phyloP scores from a whole-genome alignment of 192 early-diverging fungal species.

The Thoreauomyces humboldtii region DNA sequence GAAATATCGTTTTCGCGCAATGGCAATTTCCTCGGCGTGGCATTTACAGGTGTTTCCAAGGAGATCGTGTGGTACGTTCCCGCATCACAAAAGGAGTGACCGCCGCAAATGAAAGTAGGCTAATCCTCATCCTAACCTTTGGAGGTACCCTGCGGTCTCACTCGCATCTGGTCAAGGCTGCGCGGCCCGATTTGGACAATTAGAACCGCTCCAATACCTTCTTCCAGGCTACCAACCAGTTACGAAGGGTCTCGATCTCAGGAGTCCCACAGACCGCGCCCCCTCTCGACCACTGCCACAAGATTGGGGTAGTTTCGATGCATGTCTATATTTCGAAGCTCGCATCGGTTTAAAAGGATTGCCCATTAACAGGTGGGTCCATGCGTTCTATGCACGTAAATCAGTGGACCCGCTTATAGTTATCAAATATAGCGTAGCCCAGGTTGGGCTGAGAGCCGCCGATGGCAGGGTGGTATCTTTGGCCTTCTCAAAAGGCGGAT shows the following conservation, averaged over 20 bases:
- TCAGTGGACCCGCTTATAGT: too few relatives aligned
- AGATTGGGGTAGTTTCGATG: neutral
- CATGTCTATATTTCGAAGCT: too few relatives aligned
- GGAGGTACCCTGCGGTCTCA: slow-evolving; percentile 67
- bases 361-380: too few relatives aligned
- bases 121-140: neutral
- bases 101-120: slow-evolving; percentile 10
- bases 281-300: too few relatives aligned
- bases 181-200: slow-evolving; percentile 64
- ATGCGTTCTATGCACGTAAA: too few relatives aligned
- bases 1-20: slow-evolving; percentile 64
- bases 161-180: slow-evolving; percentile 72
- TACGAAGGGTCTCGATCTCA: neutral
- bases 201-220: slow-evolving; percentile 40
- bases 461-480: too few relatives aligned
- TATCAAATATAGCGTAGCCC: too few relatives aligned
- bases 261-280: too few relatives aligned
- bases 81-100: slow-evolving; percentile 15
- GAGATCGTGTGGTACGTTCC: slow-evolving; percentile 6
- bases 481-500: too few relatives aligned
- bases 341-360: too few relatives aligned
- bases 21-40: slow-evolving; percentile 64
- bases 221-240: neutral
- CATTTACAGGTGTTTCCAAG: slow-evolving; percentile 53
- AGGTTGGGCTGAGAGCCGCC: too few relatives aligned